Base-by-base conservation (phyloP, 1,284 basidiomycete genomes). In the Malassezia japonica region DNA sequence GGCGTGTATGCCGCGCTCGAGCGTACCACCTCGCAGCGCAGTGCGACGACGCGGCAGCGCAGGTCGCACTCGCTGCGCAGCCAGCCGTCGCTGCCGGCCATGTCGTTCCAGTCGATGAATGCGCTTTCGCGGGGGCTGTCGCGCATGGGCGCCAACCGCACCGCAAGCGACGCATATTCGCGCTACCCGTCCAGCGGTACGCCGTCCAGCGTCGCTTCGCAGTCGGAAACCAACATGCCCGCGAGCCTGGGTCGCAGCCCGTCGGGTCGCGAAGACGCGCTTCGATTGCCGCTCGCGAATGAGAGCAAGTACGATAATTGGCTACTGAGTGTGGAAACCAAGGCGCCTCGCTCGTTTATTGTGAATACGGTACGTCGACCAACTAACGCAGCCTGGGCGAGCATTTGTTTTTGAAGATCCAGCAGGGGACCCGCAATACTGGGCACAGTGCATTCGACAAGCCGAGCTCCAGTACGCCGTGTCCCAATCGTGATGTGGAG, bases 391-490 rank as follows among this genome's bases (percentile, higher is more conserved):
- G 12, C 61, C 63, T 20, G 54, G 48, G 5, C 31, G 52, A 15
- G 50, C 42, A 12, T 65, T 60, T 16, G 20, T 59, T 10, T 70
- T 65, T 37, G 66, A 70, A 23, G 64, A 66, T 27, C 51, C 64
- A 0, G 33, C 57, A 3, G 64, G 67, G 1, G 67, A 70, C 46
- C 59, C 64, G 3, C 33, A 48, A 6, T 59, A 50, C 35, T 54
- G 67, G 56, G 55, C 67, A 7, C 40, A 52, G 15, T 50, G 49
- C 38, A 70, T 70, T 31, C 59, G 45, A 33, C 61, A 62, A 28
- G 55, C 38, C 2, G 23, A 50, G 40, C 42, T 46, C 16, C 38
- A 50, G 48, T 38, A 43, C 33, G 27, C 42, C 18, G 20, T 38
- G 31, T 36, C 36, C 6, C 37, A 28, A 36, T 47, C 32, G 6